These are phyloP conservation scores for Cyclotella baltica DNA, from an alignment of 108 stramenopile species.

Conservation along the genomic window DNA sequence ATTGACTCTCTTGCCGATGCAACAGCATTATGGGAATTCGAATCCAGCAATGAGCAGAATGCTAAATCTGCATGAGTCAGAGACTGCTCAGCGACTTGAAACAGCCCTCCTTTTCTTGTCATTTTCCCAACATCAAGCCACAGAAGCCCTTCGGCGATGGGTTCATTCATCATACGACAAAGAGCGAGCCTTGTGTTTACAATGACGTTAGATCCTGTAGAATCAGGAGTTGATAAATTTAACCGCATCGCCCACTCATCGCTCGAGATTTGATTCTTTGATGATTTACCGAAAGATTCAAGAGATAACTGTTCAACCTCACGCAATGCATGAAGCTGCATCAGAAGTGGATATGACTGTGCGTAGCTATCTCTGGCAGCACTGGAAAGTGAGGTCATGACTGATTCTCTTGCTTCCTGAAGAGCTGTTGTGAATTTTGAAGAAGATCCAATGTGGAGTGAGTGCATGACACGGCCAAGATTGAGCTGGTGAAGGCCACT, in stretches of 20 bases:
- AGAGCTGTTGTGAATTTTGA: conserved; percentile 44
- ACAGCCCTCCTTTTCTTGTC: conserved; percentile 70
- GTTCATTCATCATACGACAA: conserved; percentile 64
- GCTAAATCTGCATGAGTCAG: conserved; percentile 69
- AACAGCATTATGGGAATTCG: too few species aligned
- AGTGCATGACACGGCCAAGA: conserved; percentile 73
- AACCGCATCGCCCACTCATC: conserved; percentile 61
- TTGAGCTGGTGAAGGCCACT: conserved; percentile 56
- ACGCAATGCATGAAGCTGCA: conserved; percentile 73
- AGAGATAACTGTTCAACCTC: conserved; percentile 74
- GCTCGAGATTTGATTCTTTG: conserved; percentile 46
- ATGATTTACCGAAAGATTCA: conserved; percentile 23
- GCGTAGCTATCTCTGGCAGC: conserved; percentile 82
- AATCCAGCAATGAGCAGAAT: conserved; percentile 28
- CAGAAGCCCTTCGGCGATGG: conserved; percentile 68
- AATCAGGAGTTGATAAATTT: conserved; percentile 43
- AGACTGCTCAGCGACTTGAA: conserved; percentile 68
- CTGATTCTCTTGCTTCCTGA: conserved; percentile 57
- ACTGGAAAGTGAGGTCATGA: conserved; percentile 72
- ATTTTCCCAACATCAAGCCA: conserved; percentile 74
- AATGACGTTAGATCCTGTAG: conserved; percentile 55
- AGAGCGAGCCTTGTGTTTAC: conserved; percentile 75
- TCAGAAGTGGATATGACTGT: conserved; percentile 68
- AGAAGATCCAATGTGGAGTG: conserved; percentile 44
- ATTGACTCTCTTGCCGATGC: conserved; percentile 31